phyloP scores from a whole-genome alignment of 495 filamentous ascomycete species.

The Echria macrotheca region DNA sequence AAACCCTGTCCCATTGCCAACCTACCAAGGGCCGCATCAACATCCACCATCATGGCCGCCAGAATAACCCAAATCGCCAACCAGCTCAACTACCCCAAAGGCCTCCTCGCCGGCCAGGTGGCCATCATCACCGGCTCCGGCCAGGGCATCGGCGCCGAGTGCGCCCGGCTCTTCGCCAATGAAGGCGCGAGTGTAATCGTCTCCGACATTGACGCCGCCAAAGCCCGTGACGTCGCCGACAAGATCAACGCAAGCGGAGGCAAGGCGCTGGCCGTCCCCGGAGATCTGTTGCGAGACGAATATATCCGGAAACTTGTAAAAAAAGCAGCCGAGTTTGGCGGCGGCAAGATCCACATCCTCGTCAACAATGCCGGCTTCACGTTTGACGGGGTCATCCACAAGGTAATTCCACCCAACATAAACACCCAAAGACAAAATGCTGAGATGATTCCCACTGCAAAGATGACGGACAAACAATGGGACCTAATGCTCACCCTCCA shows the following conservation, averaged over 20 bases:
- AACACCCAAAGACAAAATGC: background rate
- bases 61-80: constrained; percentile 62
- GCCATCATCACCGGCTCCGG: constrained; percentile 83
- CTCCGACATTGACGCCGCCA: constrained; percentile 71
- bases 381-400: constrained; percentile 88
- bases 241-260: constrained; percentile 61
- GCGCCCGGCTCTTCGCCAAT: constrained; percentile 73
- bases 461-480: constrained; percentile 90
- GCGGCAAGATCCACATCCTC: constrained; percentile 81
- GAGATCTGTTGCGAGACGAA: constrained; percentile 63
- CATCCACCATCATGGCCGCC: constrained; percentile 39
- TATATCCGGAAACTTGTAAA: constrained; percentile 66
- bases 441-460: constrained; percentile 2
- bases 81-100: constrained; percentile 75
- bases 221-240: constrained; percentile 56
- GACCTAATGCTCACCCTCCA: constrained; percentile 77
- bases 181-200: constrained; percentile 81
- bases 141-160: constrained; percentile 86
- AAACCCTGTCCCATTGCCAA: background rate
- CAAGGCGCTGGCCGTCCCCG: constrained; percentile 62
- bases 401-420: constrained; percentile 38
- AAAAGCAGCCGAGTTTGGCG: constrained; percentile 70
- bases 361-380: constrained; percentile 87
- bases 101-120: constrained; percentile 70
- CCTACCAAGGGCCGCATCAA: background rate